Evolutionary conservation across 139 green algal genomes (phyloP), one percentile per base, ranked within the genome.

Genomic region (Picochlorum sp.): DNA sequence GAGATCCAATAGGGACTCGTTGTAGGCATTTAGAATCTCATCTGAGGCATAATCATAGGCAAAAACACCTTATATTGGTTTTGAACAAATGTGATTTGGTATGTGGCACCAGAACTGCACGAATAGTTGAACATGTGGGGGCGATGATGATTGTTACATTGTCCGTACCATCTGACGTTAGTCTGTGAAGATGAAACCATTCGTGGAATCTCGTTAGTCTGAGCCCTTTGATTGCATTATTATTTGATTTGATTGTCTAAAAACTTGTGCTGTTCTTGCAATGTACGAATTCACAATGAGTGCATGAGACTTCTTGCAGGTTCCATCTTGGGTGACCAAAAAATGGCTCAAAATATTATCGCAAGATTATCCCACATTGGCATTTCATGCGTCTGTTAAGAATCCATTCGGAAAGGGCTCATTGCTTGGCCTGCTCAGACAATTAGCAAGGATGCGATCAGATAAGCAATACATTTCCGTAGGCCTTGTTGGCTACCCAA

Each of bases 71-170:
- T 52, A 73, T 99, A 39, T 76, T 99, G 59, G 81, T 99, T 29
- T 79, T 99, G 33, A 99, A 99, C 78, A 99, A 99, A 75, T 89
- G 83, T 33, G 88, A 96, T 68, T 67, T 96, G 77, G 87, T 93
- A 65, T 53, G 68, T 50, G 24, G 2, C n/a, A n/a, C n/a, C n/a
- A n/a, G n/a, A n/a, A n/a, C 4, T 33, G 32, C 25, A 25, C 25
- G 18, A 18, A 35, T 35, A 35, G 9, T 33, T 29, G 37, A 56
- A 29, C 13, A 39, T 3, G 9, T 30, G n/a, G 26, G 51, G 28
- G 50, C 68, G n/a, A 32, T 76, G 69, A 77, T 77, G 66, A 77
- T 49, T 10, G 55, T 52, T 57, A 18, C 25, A 57, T 79, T 76
- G 72, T 79, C 72, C 72, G 72, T 79, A 79, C 72, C 72, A 79